Percentiles rank a stretch among this genome's conserved stretches.
These are phyloP conservation scores for Chloranthus sessilifolius DNA, from an alignment of 164 flowering plant genomes.

Conservation along the genomic window DNA sequence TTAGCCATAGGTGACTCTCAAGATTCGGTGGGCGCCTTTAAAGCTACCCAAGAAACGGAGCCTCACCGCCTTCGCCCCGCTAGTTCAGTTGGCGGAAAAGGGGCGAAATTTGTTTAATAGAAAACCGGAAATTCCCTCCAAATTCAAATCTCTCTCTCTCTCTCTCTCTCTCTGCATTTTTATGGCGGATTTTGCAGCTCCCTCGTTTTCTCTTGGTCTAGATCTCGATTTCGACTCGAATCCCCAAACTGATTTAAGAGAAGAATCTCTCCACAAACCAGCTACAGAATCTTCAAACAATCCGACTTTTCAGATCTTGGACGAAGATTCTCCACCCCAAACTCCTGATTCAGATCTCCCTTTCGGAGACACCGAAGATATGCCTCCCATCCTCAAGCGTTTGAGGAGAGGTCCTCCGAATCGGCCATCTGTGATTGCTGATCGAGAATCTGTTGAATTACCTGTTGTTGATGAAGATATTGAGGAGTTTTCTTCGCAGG, in stretches of 20 bases:
- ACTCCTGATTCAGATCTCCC: slow-evolving; percentile 28
- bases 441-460: not conserved
- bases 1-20: too few species aligned
- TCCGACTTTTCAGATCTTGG: slow-evolving; percentile 16
- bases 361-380: slow-evolving; percentile 8
- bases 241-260: slow-evolving; percentile 13
- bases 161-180: not conserved
- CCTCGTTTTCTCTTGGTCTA: slow-evolving; percentile 82
- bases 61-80: too few species aligned
- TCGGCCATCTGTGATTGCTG: not conserved
- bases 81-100: too few species aligned
- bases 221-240: slow-evolving; percentile 52
- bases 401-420: slow-evolving; percentile 33
- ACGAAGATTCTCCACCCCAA: slow-evolving; percentile 17
- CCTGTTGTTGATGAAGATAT: slow-evolving; percentile 54
- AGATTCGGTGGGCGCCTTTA: too few species aligned
- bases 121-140: not conserved
- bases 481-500: slow-evolving; percentile 71
- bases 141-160: slow-evolving; percentile 2
- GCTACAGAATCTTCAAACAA: slow-evolving; percentile 13
- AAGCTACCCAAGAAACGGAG: too few species aligned
- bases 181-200: slow-evolving; percentile 62
- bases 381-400: slow-evolving; percentile 37
- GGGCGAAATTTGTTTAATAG: too few species aligned
- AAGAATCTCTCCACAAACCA: not conserved